Evolutionary conservation across 2,329 filamentous ascomycete genomes (phyloP).

Genomic region (Graphilbum fragrans): DNA sequence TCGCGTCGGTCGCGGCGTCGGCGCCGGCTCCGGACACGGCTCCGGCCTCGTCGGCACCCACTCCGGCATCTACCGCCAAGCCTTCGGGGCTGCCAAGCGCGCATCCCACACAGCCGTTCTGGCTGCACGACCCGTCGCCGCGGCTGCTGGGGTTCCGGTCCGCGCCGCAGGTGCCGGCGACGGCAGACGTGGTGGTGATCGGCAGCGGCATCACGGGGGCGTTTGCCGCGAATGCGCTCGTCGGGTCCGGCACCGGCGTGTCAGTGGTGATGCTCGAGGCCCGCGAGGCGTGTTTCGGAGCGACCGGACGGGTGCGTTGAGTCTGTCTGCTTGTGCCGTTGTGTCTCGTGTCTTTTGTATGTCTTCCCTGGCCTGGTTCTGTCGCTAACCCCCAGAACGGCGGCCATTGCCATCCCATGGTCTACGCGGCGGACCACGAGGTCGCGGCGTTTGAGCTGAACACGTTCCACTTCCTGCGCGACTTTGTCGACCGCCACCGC

Average conservation of each 20-base stretch:
- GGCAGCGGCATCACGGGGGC: constrained; percentile 69
- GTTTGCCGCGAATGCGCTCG: constrained; percentile 55
- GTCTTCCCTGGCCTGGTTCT: neutral
- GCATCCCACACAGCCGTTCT: constrained; percentile 55
- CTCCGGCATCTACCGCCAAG: neutral
- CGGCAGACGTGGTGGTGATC: constrained; percentile 58
- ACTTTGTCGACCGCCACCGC: constrained; percentile 40
- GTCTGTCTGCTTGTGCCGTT: neutral
- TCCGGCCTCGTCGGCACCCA: neutral
- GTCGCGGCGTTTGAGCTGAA: constrained; percentile 61
- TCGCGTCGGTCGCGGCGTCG: neutral
- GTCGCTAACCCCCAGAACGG: constrained; percentile 37
- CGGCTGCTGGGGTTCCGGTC: constrained; percentile 56
- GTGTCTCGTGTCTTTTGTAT: neutral
- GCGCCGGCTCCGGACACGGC: neutral
- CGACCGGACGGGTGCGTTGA: constrained; percentile 60
- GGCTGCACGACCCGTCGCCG: constrained; percentile 57
- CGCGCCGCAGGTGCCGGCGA: constrained; percentile 47
- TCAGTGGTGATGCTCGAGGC: constrained; percentile 65
- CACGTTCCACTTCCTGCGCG: constrained; percentile 49
- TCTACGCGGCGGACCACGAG: constrained; percentile 48
- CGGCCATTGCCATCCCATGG: constrained; percentile 62
- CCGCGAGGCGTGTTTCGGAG: constrained; percentile 68
- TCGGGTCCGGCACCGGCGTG: constrained; percentile 21
- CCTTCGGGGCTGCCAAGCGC: constrained; percentile 44